Evolutionary conservation across 176 grass and related monocot species (phyloP).

Genomic region (Triticum timopheevii): DNA sequence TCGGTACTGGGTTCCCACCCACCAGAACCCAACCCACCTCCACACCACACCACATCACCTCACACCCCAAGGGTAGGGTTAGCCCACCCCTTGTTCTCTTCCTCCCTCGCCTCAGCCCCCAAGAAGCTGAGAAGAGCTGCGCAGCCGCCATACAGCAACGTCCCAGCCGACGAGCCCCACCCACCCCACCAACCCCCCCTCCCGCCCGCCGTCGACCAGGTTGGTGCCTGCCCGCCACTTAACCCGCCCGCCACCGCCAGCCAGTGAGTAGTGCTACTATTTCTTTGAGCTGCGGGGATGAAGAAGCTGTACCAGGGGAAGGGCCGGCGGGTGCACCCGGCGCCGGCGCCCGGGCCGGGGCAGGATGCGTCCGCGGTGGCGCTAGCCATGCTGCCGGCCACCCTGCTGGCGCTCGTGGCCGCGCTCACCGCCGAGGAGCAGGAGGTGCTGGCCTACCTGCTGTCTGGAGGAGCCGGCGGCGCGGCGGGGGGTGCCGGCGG

Average conservation of each 20-base stretch:
- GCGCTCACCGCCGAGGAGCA: slow-evolving; percentile 66
- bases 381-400: slow-evolving; percentile 50
- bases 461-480: slow-evolving; percentile 36
- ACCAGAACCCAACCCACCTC: slow-evolving; percentile 7
- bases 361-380: not conserved
- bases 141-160: slow-evolving; percentile 49
- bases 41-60: not conserved
- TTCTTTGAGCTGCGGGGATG: slow-evolving; percentile 23
- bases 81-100: not conserved
- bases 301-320: slow-evolving; percentile 82
- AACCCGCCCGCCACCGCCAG: not conserved
- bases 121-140: slow-evolving; percentile 17
- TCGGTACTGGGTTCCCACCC: not conserved
- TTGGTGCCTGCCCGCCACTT: not conserved
- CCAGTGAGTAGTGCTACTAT: not conserved
- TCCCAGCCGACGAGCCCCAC: slow-evolving; percentile 35
- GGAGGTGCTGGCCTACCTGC: slow-evolving; percentile 83
- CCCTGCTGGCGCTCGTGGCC: slow-evolving; percentile 53
- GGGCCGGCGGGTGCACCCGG: slow-evolving; percentile 69
- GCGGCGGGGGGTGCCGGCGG: accelerated
- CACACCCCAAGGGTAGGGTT: not conserved
- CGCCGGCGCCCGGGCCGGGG: slow-evolving; percentile 39
- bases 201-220: not conserved
- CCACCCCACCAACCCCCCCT: slow-evolving; percentile 37
- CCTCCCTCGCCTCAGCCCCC: not conserved